A percentile compares a stretch with the other conserved stretches of the same genome.
Conservation (phyloP, 2,329 filamentous ascomycete species). For the Parastagonospora avenae region DNA sequence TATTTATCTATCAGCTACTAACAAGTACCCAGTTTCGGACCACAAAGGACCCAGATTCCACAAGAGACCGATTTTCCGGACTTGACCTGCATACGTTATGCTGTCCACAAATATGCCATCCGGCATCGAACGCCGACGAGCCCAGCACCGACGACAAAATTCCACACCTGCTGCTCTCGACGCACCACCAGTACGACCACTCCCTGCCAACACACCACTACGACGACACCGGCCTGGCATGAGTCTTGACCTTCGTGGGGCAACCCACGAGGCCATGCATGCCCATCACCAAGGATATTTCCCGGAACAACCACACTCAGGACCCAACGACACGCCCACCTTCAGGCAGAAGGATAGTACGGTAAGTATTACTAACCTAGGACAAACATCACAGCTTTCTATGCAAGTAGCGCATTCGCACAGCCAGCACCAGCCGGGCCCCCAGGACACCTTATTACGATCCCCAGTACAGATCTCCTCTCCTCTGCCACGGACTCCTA, state of each 20-base stretch:
- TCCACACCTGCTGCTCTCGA: constrained; percentile 83
- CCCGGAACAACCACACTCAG: constrained; percentile 46
- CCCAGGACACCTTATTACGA: constrained; percentile 46
- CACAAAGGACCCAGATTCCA: constrained; percentile 37
- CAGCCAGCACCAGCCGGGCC: constrained; percentile 79
- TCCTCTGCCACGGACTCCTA: constrained; percentile 42
- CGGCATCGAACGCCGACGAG: constrained; percentile 74
- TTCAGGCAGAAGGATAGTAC: constrained; percentile 56
- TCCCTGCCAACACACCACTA: constrained; percentile 64
- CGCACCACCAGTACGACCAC: constrained; percentile 70
- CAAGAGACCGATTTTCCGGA: constrained; percentile 61
- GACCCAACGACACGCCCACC: constrained; percentile 34
- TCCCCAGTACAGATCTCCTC: constrained; percentile 47
- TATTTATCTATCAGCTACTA: constrained; percentile 20
- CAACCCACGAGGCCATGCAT: constrained; percentile 55
- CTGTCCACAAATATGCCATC: constrained; percentile 73
- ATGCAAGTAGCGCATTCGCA: constrained; percentile 92
- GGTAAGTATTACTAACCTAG: constrained; percentile 64
- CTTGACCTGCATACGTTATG: constrained; percentile 74
- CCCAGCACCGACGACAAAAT: constrained; percentile 83
- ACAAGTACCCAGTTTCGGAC: constrained; percentile 46
- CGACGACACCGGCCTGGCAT: constrained; percentile 70
- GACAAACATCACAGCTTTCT: constrained; percentile 72
- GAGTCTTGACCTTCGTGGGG: constrained; percentile 74
- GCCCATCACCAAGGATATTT: constrained; percentile 42